These are phyloP conservation scores for Iris pallida DNA, from an alignment of 116 monocot species.

Conservation along the genomic window DNA sequence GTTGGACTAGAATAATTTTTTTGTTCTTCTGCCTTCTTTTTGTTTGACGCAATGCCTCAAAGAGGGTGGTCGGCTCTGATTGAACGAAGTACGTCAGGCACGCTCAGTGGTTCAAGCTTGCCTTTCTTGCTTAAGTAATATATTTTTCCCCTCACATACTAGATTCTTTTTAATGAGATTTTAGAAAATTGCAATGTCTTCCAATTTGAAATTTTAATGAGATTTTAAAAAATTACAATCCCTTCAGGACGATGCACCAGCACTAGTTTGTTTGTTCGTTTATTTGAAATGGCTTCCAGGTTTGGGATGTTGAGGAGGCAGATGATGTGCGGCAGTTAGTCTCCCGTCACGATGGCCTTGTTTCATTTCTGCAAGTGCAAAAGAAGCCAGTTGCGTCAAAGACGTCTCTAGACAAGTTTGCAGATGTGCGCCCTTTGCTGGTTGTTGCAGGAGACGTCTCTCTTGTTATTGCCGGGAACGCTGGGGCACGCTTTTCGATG, in stretches of 20 bases:
- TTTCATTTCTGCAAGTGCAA: conserved; percentile 83
- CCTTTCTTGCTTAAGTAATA: background rate
- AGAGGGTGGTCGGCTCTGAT: too few relatives aligned
- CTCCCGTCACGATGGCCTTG: conserved; percentile 76
- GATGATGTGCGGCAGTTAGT: conserved; percentile 76
- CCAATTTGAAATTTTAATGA: background rate
- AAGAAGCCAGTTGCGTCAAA: conserved; percentile 57
- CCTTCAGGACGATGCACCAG: background rate
- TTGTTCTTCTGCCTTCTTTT: too few relatives aligned
- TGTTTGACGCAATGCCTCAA: too few relatives aligned
- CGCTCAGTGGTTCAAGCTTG: too few relatives aligned
- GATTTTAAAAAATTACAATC: background rate
- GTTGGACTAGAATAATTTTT: too few relatives aligned
- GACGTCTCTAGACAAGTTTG: conserved; percentile 48
- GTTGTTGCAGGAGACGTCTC: conserved; percentile 62
- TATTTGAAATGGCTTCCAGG: conserved; percentile 55
- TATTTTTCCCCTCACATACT: background rate
- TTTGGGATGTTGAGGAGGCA: conserved; percentile 93
- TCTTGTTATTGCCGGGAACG: too few relatives aligned
- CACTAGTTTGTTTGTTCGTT: background rate
- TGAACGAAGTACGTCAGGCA: too few relatives aligned
- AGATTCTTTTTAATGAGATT: background rate
- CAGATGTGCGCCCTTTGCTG: conserved; percentile 64
- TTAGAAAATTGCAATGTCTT: background rate
- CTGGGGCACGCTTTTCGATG: too few relatives aligned